Base-by-base conservation (phyloP, 2,329 filamentous ascomycete genomes). In the Talaromyces sp. region DNA sequence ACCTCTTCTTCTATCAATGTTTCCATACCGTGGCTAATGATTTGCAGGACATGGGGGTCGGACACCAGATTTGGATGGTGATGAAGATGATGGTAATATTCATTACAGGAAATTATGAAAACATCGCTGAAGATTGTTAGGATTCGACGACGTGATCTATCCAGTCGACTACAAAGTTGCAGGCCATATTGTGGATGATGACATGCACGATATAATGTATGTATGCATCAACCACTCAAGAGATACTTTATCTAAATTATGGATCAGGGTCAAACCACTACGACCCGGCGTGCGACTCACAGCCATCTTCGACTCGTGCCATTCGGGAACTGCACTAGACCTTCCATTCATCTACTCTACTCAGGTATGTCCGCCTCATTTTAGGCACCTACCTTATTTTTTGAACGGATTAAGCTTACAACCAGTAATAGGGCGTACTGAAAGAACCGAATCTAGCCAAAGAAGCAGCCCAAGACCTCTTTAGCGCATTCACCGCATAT, bases 221-320 rank as follows among this genome's bases (percentile, higher is more conserved):
- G 71, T 65, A 5, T 33, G 19, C 39, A n/a, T 13, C n/a, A 45
- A 1, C 27, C 27, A n/a, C 31, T 47, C 57, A 59, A 43, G 54
- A 19, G 19, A 54, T 37, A 43, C 10, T 60, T 14, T 14, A 6
- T 47, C 39, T 45, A 27, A 58, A 59, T 33, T n/a, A 41, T 39
- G 19, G 19, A 22, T 48, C 22, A 74, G 72, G 70, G 94, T 99
- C 50, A 83, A 83, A 61, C 85, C 91, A 2, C 83, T 99, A n/a
- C 85, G 87, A 69, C 85, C 92, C 1, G 95, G 95, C 72, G 94
- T 97, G n/a, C 90, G 94, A 39, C 75, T 89, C 41, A 89, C 87
- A 2, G 87, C 87, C 47, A 88, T 89, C 70, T 89, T 88, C 75
- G 87, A 89, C 74, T 88, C 85, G 1, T 89, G 87, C 73, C 87